Base-by-base conservation (phyloP, 164 flowering plant species). In the Cinnamomum micranthum region DNA sequence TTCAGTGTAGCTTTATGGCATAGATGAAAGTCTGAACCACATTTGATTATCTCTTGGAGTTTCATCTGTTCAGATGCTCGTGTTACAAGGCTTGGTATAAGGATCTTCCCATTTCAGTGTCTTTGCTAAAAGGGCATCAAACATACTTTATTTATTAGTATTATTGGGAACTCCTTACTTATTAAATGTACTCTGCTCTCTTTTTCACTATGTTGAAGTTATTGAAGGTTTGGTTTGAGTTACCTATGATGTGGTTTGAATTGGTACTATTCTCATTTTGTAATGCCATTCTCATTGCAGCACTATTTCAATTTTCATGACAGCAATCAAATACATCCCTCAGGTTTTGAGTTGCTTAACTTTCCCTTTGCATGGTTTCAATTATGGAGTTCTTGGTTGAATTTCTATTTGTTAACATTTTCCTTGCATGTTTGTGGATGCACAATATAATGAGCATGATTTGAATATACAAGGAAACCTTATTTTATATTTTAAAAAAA, bases 261-360 rank as follows among this genome's bases (percentile, higher is more conserved):
- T 9, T 63, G 6, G n/a, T 4, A 65, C 74, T 10, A 23, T 11
- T 25, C 31, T 28, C 65, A 73, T 50, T 13, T 51, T 60, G 20
- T 6, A n/a, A 52, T 78, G 51, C 6, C 41, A 55, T 52, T 68
- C 10, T 17, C 65, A 6, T 79, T 88, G 84, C 94, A 95, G 99
- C 87, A 76, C 88, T 23, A 85, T 95, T 25, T 97, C 93, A 79
- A 95, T 92, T 73, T 74, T 78, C 63, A 89, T 93, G 98, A 93
- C 98, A 2, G 82, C 85, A 62, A 85, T 95, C 85, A 95, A 95
- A 74, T 95, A 93, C 78, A 88, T 93, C 71, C 98, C 98, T 50
- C 98, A 93, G 96, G 98, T 93, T 35, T 62, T 76, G 82, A 60
- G 27, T 73, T 76, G n/a, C 55, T 13, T 58, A 4, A 71, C 50